Percentiles rank a stretch among this genome's conserved stretches.
phyloP scores from a whole-genome alignment of 2,329 filamentous ascomycete species.

The Arthroderma uncinatum region DNA sequence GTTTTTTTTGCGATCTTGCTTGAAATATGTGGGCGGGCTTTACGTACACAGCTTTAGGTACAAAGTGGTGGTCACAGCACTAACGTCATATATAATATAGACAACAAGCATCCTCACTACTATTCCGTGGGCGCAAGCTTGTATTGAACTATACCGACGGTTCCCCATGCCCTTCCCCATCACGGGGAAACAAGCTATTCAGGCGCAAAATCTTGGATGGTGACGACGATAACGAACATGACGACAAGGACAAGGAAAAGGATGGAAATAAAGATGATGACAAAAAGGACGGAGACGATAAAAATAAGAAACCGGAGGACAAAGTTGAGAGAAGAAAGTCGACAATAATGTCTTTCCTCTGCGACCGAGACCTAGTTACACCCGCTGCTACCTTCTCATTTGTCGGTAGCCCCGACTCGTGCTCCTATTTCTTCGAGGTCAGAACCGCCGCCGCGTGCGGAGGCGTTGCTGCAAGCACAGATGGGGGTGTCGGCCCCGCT shows the following conservation, averaged over 20 bases:
- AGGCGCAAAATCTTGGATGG: constrained; percentile 15
- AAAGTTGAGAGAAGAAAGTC: constrained; percentile 50
- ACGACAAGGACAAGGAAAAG: constrained; percentile 24
- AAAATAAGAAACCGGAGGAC: constrained; percentile 11
- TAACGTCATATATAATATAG: constrained; percentile 20
- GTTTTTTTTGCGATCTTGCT: constrained; percentile 12
- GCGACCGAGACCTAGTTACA: constrained; percentile 66
- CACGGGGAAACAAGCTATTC: constrained; percentile 8
- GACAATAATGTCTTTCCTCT: constrained; percentile 83
- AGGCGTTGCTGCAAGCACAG: constrained; percentile 49
- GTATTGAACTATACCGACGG: constrained; percentile 67
- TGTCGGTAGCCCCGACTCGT: constrained; percentile 79
- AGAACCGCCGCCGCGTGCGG: constrained; percentile 76
- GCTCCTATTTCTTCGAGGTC: constrained; percentile 91
- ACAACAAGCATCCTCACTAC: constrained; percentile 35
- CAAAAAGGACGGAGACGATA: constrained; percentile 26
- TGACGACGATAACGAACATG: constrained; percentile 17
- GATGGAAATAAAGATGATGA: constrained; percentile 26
- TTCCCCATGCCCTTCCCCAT: constrained; percentile 49
- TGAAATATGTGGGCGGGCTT: background rate
- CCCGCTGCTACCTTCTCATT: constrained; percentile 65
- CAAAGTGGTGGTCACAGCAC: background rate
- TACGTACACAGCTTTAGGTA: background rate
- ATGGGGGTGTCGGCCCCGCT: constrained; percentile 54
- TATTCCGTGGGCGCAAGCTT: constrained; percentile 48